Percentiles rank a stretch among this genome's conserved stretches.
Conservation (phyloP, 1,284 basidiomycete species). For the Trichosporon sp. region DNA sequence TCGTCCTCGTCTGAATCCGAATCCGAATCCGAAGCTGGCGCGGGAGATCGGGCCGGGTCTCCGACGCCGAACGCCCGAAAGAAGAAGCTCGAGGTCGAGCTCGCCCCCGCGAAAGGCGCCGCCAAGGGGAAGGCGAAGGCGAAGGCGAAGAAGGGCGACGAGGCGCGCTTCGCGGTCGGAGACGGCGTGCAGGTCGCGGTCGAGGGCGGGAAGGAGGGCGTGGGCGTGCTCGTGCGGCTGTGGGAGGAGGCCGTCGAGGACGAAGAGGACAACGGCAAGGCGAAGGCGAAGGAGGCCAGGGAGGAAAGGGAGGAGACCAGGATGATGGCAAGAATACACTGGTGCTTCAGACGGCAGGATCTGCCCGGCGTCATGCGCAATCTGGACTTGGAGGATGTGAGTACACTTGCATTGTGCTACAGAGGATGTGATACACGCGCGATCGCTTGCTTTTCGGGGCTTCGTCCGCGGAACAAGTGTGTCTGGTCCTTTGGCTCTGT, state of each 20-base stretch:
- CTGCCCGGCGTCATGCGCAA: slow-evolving; percentile 47
- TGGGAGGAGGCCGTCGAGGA: slow-evolving; percentile 38
- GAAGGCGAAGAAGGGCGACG: slow-evolving; percentile 27
- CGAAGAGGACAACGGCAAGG: slow-evolving; percentile 16
- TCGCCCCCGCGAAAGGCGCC: neutral
- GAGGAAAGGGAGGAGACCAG: slow-evolving; percentile 18
- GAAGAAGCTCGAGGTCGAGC: slow-evolving; percentile 9
- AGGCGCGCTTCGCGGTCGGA: slow-evolving; percentile 39
- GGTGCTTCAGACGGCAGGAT: slow-evolving; percentile 46
- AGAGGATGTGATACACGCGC: too few relatives aligned
- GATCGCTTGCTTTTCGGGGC: too few relatives aligned
- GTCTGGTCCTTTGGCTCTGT: too few relatives aligned
- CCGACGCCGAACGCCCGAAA: neutral
- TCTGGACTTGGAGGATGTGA: slow-evolving; percentile 43
- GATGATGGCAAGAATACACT: slow-evolving; percentile 48
- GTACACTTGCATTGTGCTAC: slow-evolving; percentile 13
- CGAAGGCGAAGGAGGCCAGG: slow-evolving; percentile 28
- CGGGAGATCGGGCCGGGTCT: neutral
- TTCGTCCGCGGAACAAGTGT: too few relatives aligned
- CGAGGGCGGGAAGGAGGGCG: slow-evolving; percentile 43
- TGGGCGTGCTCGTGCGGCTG: slow-evolving; percentile 41
- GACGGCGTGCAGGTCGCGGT: slow-evolving; percentile 45
- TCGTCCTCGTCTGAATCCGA: neutral
- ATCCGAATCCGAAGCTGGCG: neutral
- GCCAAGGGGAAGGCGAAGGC: neutral